These are phyloP conservation scores for Pyrus communis DNA, from an alignment of 306 rosid genomes.

Conservation along the genomic window DNA sequence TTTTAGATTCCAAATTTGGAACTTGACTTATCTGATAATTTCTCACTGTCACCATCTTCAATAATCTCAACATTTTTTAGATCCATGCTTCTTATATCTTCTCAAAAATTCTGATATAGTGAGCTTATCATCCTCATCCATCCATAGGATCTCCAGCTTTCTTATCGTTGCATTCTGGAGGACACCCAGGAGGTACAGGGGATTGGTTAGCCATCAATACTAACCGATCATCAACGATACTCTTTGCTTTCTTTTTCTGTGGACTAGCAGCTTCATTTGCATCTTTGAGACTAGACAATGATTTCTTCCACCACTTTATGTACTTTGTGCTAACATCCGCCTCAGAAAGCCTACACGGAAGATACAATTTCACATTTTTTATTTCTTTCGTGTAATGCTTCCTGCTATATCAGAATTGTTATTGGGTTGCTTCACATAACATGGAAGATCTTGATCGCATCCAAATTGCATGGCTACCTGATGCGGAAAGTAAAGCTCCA, in stretches of 20 bases:
- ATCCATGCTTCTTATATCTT: background rate
- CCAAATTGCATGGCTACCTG: slow-evolving; percentile 14
- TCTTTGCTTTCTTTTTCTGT: background rate
- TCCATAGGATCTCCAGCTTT: background rate
- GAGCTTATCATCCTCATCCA: background rate
- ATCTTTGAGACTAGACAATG: background rate
- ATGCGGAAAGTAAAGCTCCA: slow-evolving; percentile 40
- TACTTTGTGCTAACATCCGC: slow-evolving; percentile 19
- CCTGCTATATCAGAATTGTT: slow-evolving; percentile 21
- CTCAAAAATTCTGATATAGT: background rate
- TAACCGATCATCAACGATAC: background rate
- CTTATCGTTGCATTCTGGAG: background rate
- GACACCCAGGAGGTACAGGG: background rate
- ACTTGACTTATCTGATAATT: background rate
- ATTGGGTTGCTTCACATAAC: background rate
- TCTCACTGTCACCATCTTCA: background rate
- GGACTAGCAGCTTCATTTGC: background rate
- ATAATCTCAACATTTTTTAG: background rate
- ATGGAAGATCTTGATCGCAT: slow-evolving; percentile 50
- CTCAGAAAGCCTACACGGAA: slow-evolving; percentile 28
- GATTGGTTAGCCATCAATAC: too few relatives aligned
- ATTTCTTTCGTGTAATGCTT: slow-evolving; percentile 15
- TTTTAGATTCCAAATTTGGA: background rate
- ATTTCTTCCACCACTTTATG: background rate
- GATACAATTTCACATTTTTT: slow-evolving; percentile 7